Evolutionary conservation across 78 protist species (phyloP).

Genomic region (Cyanophora paradoxa): DNA sequence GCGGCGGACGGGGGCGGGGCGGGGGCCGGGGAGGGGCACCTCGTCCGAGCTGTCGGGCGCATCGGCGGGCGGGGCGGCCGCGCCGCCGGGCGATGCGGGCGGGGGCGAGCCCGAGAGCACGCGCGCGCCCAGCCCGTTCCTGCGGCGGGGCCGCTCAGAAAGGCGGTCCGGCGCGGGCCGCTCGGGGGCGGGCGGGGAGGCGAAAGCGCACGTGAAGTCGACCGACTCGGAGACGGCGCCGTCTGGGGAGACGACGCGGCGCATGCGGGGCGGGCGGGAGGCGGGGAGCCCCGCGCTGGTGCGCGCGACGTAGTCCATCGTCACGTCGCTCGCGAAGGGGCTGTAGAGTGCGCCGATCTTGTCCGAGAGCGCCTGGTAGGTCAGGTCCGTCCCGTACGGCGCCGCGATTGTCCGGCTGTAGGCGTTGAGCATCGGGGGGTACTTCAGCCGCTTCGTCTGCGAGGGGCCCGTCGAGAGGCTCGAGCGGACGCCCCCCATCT

Average conservation of each 20-base stretch:
- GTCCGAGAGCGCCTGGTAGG: neutral
- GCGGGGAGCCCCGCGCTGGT: neutral
- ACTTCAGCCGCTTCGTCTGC: neutral
- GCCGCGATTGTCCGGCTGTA: constrained; percentile 1
- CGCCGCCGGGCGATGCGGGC: neutral
- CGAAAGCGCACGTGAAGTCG: too few species aligned
- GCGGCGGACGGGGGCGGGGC: too few species aligned
- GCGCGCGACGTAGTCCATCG: neutral
- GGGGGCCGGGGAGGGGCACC: neutral
- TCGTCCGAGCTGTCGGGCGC: neutral
- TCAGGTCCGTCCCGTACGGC: neutral
- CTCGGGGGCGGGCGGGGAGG: too few species aligned
- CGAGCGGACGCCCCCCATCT: neutral
- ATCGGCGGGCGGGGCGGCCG: neutral
- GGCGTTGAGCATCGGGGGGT: neutral
- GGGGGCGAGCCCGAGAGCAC: neutral
- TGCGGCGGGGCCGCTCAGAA: neutral
- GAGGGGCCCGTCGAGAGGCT: too few species aligned
- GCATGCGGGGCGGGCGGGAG: neutral
- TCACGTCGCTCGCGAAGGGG: neutral
- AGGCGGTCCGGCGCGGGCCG: too few species aligned
- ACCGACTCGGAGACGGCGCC: too few species aligned
- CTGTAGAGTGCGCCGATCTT: neutral
- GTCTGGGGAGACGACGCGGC: neutral
- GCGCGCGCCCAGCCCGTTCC: neutral